phyloP scores from a whole-genome alignment of 768 basidiomycete genomes.

The Psilocybe subaeruginosa region DNA sequence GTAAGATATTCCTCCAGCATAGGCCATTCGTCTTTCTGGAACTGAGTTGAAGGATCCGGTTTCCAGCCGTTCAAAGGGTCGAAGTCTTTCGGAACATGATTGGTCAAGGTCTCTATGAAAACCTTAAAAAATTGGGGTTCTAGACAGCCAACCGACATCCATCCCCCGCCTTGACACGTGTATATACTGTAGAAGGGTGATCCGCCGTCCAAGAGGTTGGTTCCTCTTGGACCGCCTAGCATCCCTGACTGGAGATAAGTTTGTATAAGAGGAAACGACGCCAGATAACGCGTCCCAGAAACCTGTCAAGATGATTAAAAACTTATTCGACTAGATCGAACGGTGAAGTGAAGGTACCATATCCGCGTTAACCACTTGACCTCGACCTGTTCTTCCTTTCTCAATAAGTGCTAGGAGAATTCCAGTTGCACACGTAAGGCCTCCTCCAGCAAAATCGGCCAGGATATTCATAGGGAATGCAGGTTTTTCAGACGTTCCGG shows the following conservation, averaged over 20 bases:
- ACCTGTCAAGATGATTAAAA: constrained; percentile 48
- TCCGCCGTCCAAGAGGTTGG: constrained; percentile 72
- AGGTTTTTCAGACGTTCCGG: constrained; percentile 65
- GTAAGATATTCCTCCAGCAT: constrained; percentile 58
- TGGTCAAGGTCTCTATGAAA: constrained; percentile 60
- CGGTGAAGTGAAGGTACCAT: constrained; percentile 53
- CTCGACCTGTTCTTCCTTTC: constrained; percentile 62
- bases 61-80: constrained; percentile 53
- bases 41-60: constrained; percentile 50
- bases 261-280: constrained; percentile 69
- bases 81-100: constrained; percentile 49
- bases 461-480: constrained; percentile 75
- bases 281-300: constrained; percentile 77
- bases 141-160: constrained; percentile 78
- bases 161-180: constrained; percentile 69
- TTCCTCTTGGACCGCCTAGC: constrained; percentile 50
- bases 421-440: constrained; percentile 69
- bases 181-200: constrained; percentile 81
- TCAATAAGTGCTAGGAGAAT: constrained; percentile 78
- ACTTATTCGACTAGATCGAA: background rate
- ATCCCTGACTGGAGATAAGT: constrained; percentile 36
- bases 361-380: constrained; percentile 75
- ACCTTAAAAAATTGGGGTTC: constrained; percentile 72
- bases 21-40: constrained; percentile 56
- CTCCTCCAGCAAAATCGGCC: constrained; percentile 85